Percentiles rank a stretch among this genome's conserved stretches.
Conservation (phyloP, 768 basidiomycete species). For the Solioccasus polychromus region DNA sequence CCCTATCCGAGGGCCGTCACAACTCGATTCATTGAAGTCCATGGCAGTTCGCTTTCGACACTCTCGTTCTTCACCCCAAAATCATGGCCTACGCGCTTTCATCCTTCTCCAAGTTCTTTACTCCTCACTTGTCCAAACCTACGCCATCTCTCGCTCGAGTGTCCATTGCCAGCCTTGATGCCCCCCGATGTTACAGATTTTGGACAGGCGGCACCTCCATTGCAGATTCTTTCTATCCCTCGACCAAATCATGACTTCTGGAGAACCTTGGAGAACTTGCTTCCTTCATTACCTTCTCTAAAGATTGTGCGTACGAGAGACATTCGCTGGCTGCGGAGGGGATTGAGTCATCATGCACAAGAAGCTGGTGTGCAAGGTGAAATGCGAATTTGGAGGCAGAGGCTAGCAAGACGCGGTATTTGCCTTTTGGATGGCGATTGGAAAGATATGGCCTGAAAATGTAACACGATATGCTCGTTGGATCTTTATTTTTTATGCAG, state of each 20-base stretch:
- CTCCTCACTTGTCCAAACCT: slow-evolving; percentile 52
- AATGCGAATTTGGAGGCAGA: slow-evolving; percentile 69
- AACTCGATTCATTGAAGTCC: slow-evolving; percentile 54
- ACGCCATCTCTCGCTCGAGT: slow-evolving; percentile 70
- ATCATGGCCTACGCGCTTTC: slow-evolving; percentile 60
- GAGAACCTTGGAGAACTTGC: slow-evolving; percentile 48
- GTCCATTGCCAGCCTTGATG: slow-evolving; percentile 54
- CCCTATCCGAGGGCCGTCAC: slow-evolving; percentile 56
- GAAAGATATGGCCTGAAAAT: slow-evolving; percentile 41
- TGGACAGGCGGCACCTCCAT: slow-evolving; percentile 32
- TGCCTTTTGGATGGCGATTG: slow-evolving; percentile 71
- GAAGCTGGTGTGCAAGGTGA: slow-evolving; percentile 79
- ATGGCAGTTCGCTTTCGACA: slow-evolving; percentile 57
- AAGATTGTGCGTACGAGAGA: slow-evolving; percentile 59
- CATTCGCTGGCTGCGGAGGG: slow-evolving; percentile 69
- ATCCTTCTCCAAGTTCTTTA: slow-evolving; percentile 49
- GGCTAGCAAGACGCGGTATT: slow-evolving; percentile 56
- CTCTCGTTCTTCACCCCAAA: slow-evolving; percentile 69
- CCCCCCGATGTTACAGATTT: slow-evolving; percentile 27
- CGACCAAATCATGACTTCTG: slow-evolving; percentile 65
- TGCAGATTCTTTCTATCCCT: slow-evolving; percentile 72
- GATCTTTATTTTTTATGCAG: slow-evolving; percentile 10
- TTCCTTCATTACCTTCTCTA: slow-evolving; percentile 57
- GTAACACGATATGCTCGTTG: neutral
- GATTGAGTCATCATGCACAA: slow-evolving; percentile 61